Conservation (phyloP, 2,329 filamentous ascomycete species). For the Sarocladium oryzae region DNA sequence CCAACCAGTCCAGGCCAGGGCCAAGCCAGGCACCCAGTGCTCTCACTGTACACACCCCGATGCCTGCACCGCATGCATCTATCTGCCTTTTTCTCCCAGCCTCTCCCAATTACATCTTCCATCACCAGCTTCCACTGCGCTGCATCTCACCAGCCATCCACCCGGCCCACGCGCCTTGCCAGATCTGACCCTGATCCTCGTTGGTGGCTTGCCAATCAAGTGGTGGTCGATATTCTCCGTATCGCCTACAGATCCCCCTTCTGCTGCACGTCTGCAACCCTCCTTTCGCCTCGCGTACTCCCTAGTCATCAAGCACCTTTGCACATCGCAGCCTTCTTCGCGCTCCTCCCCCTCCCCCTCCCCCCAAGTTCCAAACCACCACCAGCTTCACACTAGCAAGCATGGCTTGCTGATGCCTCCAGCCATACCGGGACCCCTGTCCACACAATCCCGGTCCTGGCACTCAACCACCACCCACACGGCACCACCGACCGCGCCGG, state of each 20-base stretch:
- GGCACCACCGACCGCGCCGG: not conserved
- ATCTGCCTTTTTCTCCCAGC: not conserved
- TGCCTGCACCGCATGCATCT: too few species aligned
- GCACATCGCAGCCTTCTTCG: not conserved
- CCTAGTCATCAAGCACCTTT: too few species aligned
- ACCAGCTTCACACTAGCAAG: not conserved
- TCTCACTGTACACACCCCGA: too few species aligned
- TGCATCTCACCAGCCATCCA: constrained; percentile 5
- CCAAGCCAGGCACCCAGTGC: too few species aligned
- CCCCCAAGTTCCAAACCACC: not conserved
- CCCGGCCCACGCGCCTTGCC: constrained; percentile 2
- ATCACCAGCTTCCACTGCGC: not conserved
- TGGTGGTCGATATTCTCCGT: constrained; percentile 7
- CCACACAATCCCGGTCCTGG: constrained; percentile 1
- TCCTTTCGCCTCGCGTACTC: not conserved
- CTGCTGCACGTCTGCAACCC: not conserved
- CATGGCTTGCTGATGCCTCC: constrained; percentile 6
- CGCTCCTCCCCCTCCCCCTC: not conserved
- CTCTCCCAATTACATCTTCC: constrained; percentile 2
- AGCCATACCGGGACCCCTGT: constrained; percentile 7
- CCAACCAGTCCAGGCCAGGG: too few species aligned
- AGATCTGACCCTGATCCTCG: constrained; percentile 7
- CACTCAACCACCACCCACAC: not conserved
- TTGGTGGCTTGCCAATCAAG: constrained; percentile 5
- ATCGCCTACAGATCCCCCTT: constrained; percentile 1